phyloP scores from a whole-genome alignment of 2,329 filamentous ascomycete genomes.

The Colletotrichum sojae region DNA sequence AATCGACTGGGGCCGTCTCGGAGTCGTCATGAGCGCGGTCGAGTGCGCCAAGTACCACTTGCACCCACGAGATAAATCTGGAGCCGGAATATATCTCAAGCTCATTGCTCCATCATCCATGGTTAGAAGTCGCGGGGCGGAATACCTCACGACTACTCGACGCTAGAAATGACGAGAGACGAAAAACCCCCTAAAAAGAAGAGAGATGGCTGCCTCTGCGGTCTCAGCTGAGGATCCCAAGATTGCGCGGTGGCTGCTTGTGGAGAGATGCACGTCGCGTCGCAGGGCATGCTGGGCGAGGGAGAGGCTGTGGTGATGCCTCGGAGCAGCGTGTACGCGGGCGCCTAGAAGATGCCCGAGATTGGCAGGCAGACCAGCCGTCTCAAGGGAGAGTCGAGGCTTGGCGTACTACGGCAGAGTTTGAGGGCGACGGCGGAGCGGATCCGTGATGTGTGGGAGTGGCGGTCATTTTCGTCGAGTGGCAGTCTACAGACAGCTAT shows the following conservation, averaged over 20 bases:
- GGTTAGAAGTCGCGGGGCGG: too few species aligned
- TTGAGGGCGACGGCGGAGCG: not conserved
- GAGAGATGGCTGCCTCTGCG: too few species aligned
- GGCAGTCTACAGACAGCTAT: too few species aligned
- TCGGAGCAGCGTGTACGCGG: not conserved
- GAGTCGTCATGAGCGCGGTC: slow-evolving; percentile 26
- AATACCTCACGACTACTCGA: too few species aligned
- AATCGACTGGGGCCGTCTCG: not conserved
- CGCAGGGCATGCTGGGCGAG: not conserved
- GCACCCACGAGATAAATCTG: too few species aligned
- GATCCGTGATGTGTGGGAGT: not conserved
- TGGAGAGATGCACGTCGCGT: slow-evolving; percentile 23
- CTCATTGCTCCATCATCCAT: too few species aligned
- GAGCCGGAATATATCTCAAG: too few species aligned
- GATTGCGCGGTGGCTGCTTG: slow-evolving; percentile 40
- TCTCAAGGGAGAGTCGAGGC: slow-evolving; percentile 1
- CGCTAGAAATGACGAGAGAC: too few species aligned
- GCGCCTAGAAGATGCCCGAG: not conserved
- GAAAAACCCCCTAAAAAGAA: too few species aligned
- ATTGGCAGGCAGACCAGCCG: not conserved
- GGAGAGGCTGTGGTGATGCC: not conserved
- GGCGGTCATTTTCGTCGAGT: too few species aligned
- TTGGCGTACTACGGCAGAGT: not conserved
- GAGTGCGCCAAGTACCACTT: slow-evolving; percentile 9
- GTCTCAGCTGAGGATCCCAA: slow-evolving; percentile 13